A percentile compares a stretch with the other conserved stretches of the same genome.
Conservation (phyloP, 2,329 filamentous ascomycete species). For the Cladosporium sp. region DNA sequence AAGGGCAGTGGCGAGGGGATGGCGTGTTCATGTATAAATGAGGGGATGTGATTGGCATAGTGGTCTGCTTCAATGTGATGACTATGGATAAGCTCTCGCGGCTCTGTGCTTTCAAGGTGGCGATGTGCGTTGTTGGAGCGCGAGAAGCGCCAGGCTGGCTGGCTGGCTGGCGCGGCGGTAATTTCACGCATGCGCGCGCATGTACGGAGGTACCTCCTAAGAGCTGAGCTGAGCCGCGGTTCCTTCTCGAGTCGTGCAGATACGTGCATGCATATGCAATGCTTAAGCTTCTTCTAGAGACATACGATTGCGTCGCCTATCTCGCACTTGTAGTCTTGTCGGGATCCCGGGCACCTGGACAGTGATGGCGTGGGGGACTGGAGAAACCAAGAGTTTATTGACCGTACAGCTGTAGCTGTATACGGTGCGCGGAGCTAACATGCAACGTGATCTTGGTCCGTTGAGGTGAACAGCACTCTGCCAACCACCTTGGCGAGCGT, state of each 20-base stretch:
- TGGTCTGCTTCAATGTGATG: background rate
- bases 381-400: no score
- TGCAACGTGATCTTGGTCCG: no score
- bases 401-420: no score
- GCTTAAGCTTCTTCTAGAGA: background rate
- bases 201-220: background rate
- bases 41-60: background rate
- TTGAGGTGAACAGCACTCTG: no score
- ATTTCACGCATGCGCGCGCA: background rate
- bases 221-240: no score
- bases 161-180: background rate
- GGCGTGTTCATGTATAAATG: slow-evolving; percentile 3
- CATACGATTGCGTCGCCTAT: background rate
- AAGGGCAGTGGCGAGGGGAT: slow-evolving; percentile 1
- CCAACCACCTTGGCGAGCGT: no score
- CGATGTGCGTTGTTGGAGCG: background rate
- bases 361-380: background rate
- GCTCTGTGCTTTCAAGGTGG: background rate
- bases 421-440: no score
- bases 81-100: no score
- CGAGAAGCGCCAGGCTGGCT: background rate
- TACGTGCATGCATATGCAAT: background rate
- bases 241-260: background rate
- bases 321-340: background rate
- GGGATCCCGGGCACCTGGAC: background rate